phyloP scores from a whole-genome alignment of 163 green algal genomes.

The Trebouxia gelatinosa region DNA sequence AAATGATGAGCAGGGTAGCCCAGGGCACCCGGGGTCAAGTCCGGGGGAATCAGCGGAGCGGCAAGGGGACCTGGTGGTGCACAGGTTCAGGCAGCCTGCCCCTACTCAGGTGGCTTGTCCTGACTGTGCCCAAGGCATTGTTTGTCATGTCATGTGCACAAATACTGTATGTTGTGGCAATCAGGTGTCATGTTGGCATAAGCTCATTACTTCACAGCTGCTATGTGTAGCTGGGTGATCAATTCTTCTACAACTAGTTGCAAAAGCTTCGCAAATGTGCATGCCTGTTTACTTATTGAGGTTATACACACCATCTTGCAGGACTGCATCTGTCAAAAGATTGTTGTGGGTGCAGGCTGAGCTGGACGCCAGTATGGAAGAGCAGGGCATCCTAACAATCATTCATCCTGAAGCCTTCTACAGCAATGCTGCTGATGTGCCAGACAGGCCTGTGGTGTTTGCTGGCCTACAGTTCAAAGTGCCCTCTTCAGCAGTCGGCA shows the following conservation, averaged over 20 bases:
- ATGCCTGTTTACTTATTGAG: too few relatives aligned
- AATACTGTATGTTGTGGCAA: not conserved
- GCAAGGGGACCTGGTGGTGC: not conserved
- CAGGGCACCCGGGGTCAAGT: too few relatives aligned
- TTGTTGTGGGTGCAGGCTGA: constrained; percentile 36
- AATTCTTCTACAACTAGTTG: too few relatives aligned
- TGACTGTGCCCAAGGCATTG: not conserved
- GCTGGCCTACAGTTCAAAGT: constrained; percentile 56
- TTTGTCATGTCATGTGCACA: not conserved
- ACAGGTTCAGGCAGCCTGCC: not conserved
- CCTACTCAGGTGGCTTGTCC: not conserved
- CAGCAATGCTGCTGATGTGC: constrained; percentile 54
- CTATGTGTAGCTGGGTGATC: not conserved
- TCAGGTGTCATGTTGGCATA: not conserved
- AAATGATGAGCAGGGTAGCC: too few relatives aligned
- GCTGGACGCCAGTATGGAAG: constrained; percentile 32
- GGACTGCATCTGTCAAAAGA: not conserved
- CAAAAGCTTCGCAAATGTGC: too few relatives aligned
- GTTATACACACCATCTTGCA: not conserved
- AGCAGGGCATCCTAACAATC: constrained; percentile 42
- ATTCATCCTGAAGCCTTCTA: constrained; percentile 61
- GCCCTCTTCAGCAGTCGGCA: constrained; percentile 35
- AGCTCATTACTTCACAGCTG: not conserved
- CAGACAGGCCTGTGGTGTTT: constrained; percentile 48
- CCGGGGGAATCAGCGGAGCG: too few relatives aligned